Conservation (phyloP, 768 basidiomycete species). For the Crepidotus variabilis region DNA sequence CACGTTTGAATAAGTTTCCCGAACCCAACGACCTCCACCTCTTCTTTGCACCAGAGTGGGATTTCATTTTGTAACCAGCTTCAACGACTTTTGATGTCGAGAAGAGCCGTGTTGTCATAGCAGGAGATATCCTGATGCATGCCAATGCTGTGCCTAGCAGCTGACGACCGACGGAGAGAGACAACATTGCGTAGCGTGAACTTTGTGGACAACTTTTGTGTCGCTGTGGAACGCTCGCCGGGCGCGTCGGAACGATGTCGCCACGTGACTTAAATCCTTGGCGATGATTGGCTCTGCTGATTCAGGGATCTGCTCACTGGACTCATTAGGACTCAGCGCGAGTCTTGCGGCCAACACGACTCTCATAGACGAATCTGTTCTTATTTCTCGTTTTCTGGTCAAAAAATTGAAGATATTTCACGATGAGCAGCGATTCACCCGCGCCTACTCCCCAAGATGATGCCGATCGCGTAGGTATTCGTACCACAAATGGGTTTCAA, state of each 20-base stretch:
- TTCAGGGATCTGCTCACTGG: neutral
- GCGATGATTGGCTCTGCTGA: neutral
- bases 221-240: neutral
- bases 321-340: neutral
- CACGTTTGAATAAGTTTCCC: slow-evolving; percentile 68
- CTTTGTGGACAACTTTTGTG: neutral
- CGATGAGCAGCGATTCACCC: slow-evolving; percentile 4
- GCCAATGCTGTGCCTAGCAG: slow-evolving; percentile 21
- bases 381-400: neutral
- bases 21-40: slow-evolving; percentile 72
- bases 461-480: slow-evolving; percentile 66
- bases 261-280: slow-evolving; percentile 8
- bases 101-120: slow-evolving; percentile 39
- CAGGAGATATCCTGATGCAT: slow-evolving; percentile 16
- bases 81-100: slow-evolving; percentile 52
- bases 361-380: neutral
- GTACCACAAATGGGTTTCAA: neutral
- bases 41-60: slow-evolving; percentile 80
- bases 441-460: slow-evolving; percentile 61
- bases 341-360: neutral
- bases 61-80: slow-evolving; percentile 76
- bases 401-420: neutral
- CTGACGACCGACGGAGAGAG: slow-evolving; percentile 16
- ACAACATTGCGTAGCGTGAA: neutral
- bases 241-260: neutral